Base-by-base conservation (phyloP, 768 basidiomycete genomes). In the Hysterangium stoloniferum region DNA sequence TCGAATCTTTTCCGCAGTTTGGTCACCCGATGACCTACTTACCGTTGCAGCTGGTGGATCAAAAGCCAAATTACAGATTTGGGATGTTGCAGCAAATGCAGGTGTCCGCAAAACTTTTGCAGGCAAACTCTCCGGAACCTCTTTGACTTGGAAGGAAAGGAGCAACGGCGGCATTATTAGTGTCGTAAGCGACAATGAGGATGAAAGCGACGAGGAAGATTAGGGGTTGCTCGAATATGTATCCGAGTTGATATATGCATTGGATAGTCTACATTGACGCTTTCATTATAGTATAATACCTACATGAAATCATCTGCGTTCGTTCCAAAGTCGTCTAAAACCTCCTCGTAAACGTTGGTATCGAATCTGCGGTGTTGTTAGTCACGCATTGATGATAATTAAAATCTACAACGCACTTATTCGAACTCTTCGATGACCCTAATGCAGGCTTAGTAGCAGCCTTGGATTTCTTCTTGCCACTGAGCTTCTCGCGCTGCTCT, bases 11-110 rank as follows among this genome's bases (percentile, higher is more conserved):
- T 87, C 93, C 5, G 74, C 84, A 0, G 73, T 77, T 0, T 98
- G 86, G 72, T 97, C 93, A 5, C 95, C 96, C 0, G 95, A 98
- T 62, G 88, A 94, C 60, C 86, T 93, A 1, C 79, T 97, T 45
- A 96, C 89, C 6, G 66, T 99, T 41, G 95, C 94, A 2, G 93
- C 92, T 3, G 95, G 87, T 27, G 96, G 96, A 11, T 94, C 91
- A 2, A 87, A 91, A 61, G 95, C 90, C 1, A 92, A 86, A 62
- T 66, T 99, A 5, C 95, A 98, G 64, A 73, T 99, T 13, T 99
- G 95, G 95, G 95, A 99, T 60, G 77, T 95, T 34, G 88, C 82
- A 8, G 77, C 87, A 4, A 97, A 89, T 62, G 68, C 73, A 15
- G 87, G 88, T 22, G 89, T 80, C 8, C 74, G 93, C 42, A 89